Evolutionary conservation across 2,329 filamentous ascomycete genomes (phyloP).

Genomic region (Aspergillus jensenii): DNA sequence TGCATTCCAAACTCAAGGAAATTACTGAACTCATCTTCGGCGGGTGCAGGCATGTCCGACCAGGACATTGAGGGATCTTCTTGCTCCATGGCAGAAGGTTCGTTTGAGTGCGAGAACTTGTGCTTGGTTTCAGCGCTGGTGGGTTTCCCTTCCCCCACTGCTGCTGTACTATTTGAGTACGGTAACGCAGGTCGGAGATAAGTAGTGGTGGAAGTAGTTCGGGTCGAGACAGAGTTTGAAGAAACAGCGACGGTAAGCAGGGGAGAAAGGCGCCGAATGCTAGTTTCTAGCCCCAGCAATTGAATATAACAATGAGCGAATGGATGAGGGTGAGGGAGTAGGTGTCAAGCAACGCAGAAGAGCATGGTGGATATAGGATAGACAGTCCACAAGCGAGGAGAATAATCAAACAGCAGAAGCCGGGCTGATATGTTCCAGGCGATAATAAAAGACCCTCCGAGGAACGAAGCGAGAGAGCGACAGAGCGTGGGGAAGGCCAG

Average conservation of each 20-base stretch:
- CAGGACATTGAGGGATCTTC: slow-evolving; percentile 29
- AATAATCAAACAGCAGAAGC: not conserved
- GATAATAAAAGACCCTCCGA: not conserved
- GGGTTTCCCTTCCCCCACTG: not conserved
- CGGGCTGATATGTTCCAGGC: not conserved
- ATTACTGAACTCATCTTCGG: slow-evolving; percentile 50
- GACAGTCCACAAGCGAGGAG: not conserved
- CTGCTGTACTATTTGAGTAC: not conserved
- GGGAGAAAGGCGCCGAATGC: not conserved
- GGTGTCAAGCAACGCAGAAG: slow-evolving; percentile 4
- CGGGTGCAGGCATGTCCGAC: slow-evolving; percentile 37
- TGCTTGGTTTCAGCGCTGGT: not conserved
- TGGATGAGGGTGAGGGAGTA: not conserved
- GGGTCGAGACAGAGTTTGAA: not conserved
- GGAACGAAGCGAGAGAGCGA: slow-evolving; percentile 1
- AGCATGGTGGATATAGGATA: slow-evolving; percentile 6
- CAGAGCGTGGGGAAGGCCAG: slow-evolving; percentile 8
- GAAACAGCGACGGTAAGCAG: not conserved
- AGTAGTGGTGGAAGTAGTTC: not conserved
- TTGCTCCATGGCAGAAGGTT: slow-evolving; percentile 36
- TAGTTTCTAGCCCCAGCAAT: not conserved
- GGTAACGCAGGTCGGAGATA: slow-evolving; percentile 2
- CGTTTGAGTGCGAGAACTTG: not conserved
- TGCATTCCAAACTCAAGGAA: slow-evolving; percentile 51
- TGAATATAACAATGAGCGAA: not conserved